phyloP scores from a whole-genome alignment of 306 rosid species.

The Pyrus communis region DNA sequence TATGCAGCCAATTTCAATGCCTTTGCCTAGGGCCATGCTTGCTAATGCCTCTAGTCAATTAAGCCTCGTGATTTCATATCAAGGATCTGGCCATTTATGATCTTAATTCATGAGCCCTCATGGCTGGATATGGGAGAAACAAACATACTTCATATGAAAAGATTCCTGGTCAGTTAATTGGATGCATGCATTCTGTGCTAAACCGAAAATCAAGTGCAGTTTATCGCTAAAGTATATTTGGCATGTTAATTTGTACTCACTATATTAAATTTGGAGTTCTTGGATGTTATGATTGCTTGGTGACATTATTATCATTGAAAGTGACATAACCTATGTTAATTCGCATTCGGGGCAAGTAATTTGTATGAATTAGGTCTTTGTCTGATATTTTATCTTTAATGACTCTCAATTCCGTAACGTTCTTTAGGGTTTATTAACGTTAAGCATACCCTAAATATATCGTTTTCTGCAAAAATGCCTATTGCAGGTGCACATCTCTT shows the following conservation, averaged over 20 bases:
- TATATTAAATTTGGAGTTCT: background rate
- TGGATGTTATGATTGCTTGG: background rate
- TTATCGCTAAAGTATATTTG: background rate
- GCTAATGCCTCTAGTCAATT: background rate
- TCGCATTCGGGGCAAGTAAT: background rate
- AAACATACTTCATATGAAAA: background rate
- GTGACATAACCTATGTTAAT: background rate
- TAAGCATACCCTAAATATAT: conserved; percentile 2
- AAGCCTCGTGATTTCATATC: background rate
- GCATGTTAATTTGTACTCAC: background rate
- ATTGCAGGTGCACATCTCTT: conserved; percentile 77
- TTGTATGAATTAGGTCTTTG: background rate
- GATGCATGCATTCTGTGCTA: background rate
- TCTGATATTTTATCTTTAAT: background rate
- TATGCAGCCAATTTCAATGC: background rate
- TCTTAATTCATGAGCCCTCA: background rate
- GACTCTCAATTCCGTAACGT: background rate
- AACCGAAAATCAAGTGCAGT: background rate
- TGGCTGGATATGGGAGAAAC: background rate
- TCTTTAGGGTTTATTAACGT: background rate
- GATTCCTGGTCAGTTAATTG: background rate
- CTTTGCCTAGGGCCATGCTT: background rate
- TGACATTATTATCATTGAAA: background rate
- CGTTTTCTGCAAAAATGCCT: conserved; percentile 10
- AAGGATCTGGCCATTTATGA: background rate